A percentile compares a stretch with the other conserved stretches of the same genome.
These are phyloP conservation scores for Pseudopyrenochaeta lycopersici DNA, from an alignment of 2,329 filamentous ascomycete species.

Conservation along the genomic window DNA sequence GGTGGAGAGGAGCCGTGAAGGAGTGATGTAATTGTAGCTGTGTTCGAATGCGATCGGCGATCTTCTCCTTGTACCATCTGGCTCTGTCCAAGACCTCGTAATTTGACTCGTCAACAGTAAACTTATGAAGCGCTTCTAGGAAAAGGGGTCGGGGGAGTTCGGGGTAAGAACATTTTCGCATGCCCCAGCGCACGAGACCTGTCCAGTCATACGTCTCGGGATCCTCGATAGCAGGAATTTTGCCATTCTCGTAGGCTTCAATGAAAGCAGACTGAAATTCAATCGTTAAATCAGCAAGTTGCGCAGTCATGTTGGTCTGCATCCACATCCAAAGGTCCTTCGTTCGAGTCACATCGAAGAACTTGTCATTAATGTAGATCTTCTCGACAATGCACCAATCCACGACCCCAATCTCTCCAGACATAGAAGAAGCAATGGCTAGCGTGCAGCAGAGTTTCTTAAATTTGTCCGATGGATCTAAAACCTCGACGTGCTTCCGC, in stretches of 20 bases:
- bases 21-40: constrained; percentile 33
- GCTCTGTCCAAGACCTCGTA: constrained; percentile 34
- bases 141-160: constrained; percentile 34
- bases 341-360: constrained; percentile 43
- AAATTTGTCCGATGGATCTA: constrained; percentile 33
- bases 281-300: constrained; percentile 66
- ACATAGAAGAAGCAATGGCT: constrained; percentile 42
- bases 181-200: constrained; percentile 71
- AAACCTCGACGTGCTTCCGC: constrained; percentile 20
- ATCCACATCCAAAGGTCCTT: constrained; percentile 52
- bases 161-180: constrained; percentile 53
- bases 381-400: constrained; percentile 56
- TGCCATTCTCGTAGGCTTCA: constrained; percentile 69
- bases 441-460: constrained; percentile 45
- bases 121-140: constrained; percentile 29
- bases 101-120: constrained; percentile 37
- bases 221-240: constrained; percentile 69
- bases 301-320: constrained; percentile 44
- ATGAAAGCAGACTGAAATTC: constrained; percentile 74
- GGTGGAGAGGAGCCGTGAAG: constrained; percentile 37
- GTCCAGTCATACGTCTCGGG: constrained; percentile 74
- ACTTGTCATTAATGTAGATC: constrained; percentile 47
- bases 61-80: constrained; percentile 36
- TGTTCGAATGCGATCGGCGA: constrained; percentile 33
- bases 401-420: constrained; percentile 45